Evolutionary conservation across 257 asterid genomes (phyloP), one percentile per base, ranked within the genome.

Genomic region (Nicotiana knightiana): DNA sequence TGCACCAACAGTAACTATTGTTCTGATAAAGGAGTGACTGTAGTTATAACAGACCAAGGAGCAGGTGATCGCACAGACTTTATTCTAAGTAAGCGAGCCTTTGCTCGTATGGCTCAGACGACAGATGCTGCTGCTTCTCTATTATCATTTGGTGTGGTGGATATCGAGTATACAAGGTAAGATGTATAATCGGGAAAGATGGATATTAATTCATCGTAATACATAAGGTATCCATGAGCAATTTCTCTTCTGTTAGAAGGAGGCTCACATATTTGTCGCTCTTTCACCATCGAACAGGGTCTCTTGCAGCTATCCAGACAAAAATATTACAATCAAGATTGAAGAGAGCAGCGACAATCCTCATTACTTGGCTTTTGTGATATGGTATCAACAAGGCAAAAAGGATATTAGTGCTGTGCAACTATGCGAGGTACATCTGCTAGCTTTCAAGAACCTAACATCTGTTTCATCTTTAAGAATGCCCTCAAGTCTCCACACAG

Each of bases 351-450:
- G 98, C 90, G 88, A 80, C 79, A 80, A 91, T 86, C 97, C 98
- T 83, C 81, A 93, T 81, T 94, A 94, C 84, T 84, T 93, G 83
- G 97, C 92, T 66, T 94, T 94, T 48, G 95, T 90, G 28, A 91
- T 94, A 78, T 86, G 92, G 98, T 80, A 93, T 73, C 97, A 94
- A 80, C 96, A 92, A 86, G 98, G 98, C 79, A 87, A 80, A 82
- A 82, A 68, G 37, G 98, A 94, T 81, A 91, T 94, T 85, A 92
- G 92, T 39, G 94, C 97, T 9, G 94, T 94, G 64, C 98, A 89
- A 59, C 91, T 94, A 16, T 94, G 98, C 76, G 94, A 94, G 97
- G 97, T 92, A 88, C 75, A 46, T 75, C 58, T 76, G 61, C 71
- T 51, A 73, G 63, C 9, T 51, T 51, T 18, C 79, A 13, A 73